A percentile compares a stretch with the other conserved stretches of the same genome.
Conservation (phyloP, 2,329 filamentous ascomycete species). For the Ophiostoma perfectum region DNA sequence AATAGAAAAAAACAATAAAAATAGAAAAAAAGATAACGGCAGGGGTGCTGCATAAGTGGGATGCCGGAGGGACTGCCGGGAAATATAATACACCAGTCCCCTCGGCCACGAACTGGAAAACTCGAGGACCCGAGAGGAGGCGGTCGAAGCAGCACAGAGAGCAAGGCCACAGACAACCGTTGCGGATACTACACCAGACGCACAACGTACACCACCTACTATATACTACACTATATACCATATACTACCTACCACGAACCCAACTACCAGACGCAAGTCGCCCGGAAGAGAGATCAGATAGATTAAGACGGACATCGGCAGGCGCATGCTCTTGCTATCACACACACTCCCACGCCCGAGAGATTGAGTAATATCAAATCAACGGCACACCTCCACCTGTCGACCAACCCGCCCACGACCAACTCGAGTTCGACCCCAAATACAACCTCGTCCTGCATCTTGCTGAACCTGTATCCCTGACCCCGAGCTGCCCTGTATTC, state of each 20-base stretch:
- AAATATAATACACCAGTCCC: conserved; percentile 10
- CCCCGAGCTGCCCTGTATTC: no score
- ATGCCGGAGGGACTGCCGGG: conserved; percentile 8
- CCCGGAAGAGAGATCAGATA: conserved; percentile 7
- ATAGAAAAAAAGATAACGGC: neutral
- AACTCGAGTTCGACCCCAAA: no score
- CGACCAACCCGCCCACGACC: no score
- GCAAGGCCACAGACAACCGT: neutral
- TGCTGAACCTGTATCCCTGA: no score
- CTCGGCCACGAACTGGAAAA: neutral
- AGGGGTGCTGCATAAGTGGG: conserved; percentile 9
- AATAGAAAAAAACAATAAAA: neutral
- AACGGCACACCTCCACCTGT: no score
- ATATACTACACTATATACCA: neutral
- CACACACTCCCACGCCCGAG: neutral
- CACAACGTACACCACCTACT: neutral
- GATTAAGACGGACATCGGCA: conserved; percentile 7
- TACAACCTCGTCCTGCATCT: no score
- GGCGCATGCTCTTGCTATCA: neutral
- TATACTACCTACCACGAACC: neutral
- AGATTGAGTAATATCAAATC: no score
- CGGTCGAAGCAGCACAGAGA: neutral
- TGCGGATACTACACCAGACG: conserved; percentile 1
- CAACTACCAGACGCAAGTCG: neutral
- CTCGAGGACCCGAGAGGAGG: neutral